Percentiles rank a stretch among this genome's conserved stretches.
These are phyloP conservation scores for Lomentospora prolificans DNA, from an alignment of 2,329 filamentous ascomycete genomes.

Conservation along the genomic window DNA sequence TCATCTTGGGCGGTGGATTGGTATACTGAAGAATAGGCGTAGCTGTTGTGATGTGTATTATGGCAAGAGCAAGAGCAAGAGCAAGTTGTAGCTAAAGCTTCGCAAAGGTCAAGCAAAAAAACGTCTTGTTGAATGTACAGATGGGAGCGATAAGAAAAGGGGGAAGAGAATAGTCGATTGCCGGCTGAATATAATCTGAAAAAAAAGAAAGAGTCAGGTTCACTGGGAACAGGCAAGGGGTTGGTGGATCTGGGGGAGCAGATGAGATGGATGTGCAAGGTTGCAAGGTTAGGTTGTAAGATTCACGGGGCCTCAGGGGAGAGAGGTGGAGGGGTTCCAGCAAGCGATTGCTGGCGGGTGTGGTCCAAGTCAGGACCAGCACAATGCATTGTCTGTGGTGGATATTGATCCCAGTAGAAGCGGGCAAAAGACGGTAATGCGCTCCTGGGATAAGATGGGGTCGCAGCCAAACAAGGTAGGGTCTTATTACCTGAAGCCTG, in stretches of 20 bases:
- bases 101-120: background rate
- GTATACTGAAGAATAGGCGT: constrained; percentile 8
- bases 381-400: too few relatives aligned
- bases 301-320: background rate
- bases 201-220: background rate
- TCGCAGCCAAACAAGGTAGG: background rate
- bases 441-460: background rate
- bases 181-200: background rate
- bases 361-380: too few relatives aligned
- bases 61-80: too few relatives aligned
- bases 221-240: background rate
- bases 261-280: background rate
- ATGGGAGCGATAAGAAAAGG: background rate
- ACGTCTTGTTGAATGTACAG: background rate
- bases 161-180: background rate
- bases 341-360: too few relatives aligned
- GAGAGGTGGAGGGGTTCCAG: background rate
- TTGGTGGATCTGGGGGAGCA: background rate
- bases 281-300: background rate
- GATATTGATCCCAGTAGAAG: too few relatives aligned
- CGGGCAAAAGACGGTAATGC: too few relatives aligned
- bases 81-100: too few relatives aligned
- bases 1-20: constrained; percentile 21
- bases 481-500: background rate
- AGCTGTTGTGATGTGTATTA: background rate